phyloP scores from a whole-genome alignment of 164 flowering plant species.

The Aristolochia fimbriata region DNA sequence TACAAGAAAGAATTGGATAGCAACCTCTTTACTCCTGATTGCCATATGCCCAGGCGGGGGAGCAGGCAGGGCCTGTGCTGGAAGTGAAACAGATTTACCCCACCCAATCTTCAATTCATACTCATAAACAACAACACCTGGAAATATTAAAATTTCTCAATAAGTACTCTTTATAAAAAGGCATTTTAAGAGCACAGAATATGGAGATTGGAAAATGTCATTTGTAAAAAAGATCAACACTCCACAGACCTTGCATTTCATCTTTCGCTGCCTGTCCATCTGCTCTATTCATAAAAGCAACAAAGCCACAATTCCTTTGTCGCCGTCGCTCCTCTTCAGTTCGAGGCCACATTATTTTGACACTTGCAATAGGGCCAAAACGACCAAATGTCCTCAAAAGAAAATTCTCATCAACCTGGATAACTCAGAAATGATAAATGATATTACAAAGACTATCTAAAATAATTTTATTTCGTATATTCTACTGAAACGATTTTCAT shows the following conservation, averaged over 20 bases:
- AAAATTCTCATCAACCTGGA: constrained; percentile 95
- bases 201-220: not conserved
- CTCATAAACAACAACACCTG: constrained; percentile 95
- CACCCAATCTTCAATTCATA: constrained; percentile 98
- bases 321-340: constrained; percentile 94
- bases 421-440: not conserved
- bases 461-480: not conserved
- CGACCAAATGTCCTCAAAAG: constrained; percentile 95
- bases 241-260: constrained; percentile 93
- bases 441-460: not conserved
- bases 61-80: constrained; percentile 97
- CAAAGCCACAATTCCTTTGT: constrained; percentile 98
- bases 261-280: constrained; percentile 99
- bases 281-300: constrained; percentile 96
- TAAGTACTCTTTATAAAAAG: too few relatives aligned
- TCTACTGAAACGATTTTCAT: not conserved
- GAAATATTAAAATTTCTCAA: not conserved
- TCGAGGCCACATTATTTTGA: constrained; percentile 99
- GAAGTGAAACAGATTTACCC: constrained; percentile 99
- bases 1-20: not conserved
- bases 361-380: constrained; percentile 99
- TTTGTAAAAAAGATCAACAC: not conserved
- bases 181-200: not conserved
- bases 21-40: constrained; percentile 97
- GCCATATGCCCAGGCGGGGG: constrained; percentile 99